phyloP scores from a whole-genome alignment of 2,329 filamentous ascomycete genomes.

The Amylocarpus encephaloides region DNA sequence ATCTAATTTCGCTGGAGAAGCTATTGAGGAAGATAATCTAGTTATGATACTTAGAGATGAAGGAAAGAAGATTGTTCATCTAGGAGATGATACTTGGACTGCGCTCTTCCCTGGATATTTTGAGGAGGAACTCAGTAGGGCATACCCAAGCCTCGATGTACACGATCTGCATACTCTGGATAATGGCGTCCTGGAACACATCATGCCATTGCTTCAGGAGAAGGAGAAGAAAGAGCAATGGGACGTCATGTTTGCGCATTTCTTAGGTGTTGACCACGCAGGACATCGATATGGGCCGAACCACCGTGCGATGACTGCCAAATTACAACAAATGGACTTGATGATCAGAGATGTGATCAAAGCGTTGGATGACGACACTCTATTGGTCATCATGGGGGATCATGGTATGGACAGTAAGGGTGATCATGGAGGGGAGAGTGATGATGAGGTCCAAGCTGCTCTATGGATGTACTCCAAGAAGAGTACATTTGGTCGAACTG shows the following conservation, averaged over 20 bases:
- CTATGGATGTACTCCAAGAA: slow-evolving; percentile 98
- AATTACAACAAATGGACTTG: slow-evolving; percentile 83
- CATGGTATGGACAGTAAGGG: slow-evolving; percentile 98
- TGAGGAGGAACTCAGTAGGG: slow-evolving; percentile 72
- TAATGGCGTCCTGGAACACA: slow-evolving; percentile 85
- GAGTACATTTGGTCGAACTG: slow-evolving; percentile 72
- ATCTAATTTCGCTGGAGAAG: slow-evolving; percentile 90
- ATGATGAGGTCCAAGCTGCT: slow-evolving; percentile 90
- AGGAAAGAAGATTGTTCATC: slow-evolving; percentile 76
- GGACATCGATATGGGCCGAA: slow-evolving; percentile 93
- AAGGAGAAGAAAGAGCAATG: slow-evolving; percentile 61
- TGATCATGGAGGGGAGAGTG: slow-evolving; percentile 96
- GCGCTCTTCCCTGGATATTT: slow-evolving; percentile 92
- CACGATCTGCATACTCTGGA: slow-evolving; percentile 97
- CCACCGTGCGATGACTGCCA: slow-evolving; percentile 84
- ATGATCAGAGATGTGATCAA: slow-evolving; percentile 68
- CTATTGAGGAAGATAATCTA: slow-evolving; percentile 87
- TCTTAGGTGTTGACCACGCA: slow-evolving; percentile 92
- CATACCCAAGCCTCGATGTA: slow-evolving; percentile 97
- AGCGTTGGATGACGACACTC: slow-evolving; percentile 72
- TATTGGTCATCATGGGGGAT: slow-evolving; percentile 96
- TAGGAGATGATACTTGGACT: slow-evolving; percentile 98
- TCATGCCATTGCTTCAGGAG: slow-evolving; percentile 69
- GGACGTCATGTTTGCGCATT: slow-evolving; percentile 94
- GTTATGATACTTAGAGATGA: slow-evolving; percentile 57